Conservation (phyloP, 2,329 filamentous ascomycete genomes). For the Penicillium sp. region DNA sequence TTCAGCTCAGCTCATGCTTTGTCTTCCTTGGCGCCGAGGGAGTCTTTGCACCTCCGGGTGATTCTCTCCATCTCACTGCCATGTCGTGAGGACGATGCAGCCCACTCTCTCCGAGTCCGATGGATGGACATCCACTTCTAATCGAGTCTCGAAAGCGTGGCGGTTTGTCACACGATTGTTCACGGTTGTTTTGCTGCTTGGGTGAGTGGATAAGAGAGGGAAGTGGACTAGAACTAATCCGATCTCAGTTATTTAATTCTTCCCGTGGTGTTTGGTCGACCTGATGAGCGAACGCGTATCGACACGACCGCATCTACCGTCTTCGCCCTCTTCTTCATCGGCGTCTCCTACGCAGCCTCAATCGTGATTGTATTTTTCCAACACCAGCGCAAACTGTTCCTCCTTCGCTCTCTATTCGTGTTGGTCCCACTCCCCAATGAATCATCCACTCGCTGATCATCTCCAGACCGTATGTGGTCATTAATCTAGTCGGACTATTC, state of each 20-base stretch:
- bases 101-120: slow-evolving; percentile 2
- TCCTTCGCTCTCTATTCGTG: slow-evolving; percentile 31
- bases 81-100: neutral
- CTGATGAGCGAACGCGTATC: slow-evolving; percentile 1
- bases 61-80: too few species aligned
- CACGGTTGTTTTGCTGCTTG: neutral
- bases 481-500: slow-evolving; percentile 30
- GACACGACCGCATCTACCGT: slow-evolving; percentile 22
- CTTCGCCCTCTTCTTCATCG: slow-evolving; percentile 26
- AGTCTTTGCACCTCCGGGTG: too few species aligned
- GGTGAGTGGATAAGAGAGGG: neutral
- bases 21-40: too few species aligned
- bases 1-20: too few species aligned
- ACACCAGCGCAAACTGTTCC: slow-evolving; percentile 20
- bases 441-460: slow-evolving; percentile 6
- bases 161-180: neutral
- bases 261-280: slow-evolving; percentile 2
- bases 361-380: slow-evolving; percentile 24
- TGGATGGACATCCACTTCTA: neutral
- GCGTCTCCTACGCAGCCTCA: slow-evolving; percentile 23
- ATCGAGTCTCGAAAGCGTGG: slow-evolving; percentile 1
- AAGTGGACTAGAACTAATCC: neutral
- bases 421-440: slow-evolving; percentile 15
- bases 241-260: slow-evolving; percentile 3
- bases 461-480: slow-evolving; percentile 16